Evolutionary conservation across 305 asterid species (phyloP).

Genomic region (Stenogyne calaminthoides): DNA sequence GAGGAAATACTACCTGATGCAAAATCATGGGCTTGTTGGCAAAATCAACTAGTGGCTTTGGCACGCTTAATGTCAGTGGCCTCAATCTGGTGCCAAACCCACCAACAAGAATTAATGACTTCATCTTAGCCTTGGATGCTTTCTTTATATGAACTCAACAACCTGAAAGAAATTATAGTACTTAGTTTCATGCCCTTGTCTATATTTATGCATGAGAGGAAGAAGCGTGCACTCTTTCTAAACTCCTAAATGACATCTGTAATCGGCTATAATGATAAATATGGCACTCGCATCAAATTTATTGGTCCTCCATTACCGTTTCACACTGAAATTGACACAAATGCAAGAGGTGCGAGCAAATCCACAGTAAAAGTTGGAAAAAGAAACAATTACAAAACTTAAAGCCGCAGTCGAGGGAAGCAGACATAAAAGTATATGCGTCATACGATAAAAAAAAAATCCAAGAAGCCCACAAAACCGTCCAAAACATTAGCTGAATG

Average conservation of each 20-base stretch:
- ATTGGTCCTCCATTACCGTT: conserved; percentile 37
- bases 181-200: conserved; percentile 29
- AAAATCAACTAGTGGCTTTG: conserved; percentile 94
- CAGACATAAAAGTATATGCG: conserved; percentile 29
- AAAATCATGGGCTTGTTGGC: conserved; percentile 97
- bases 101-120: conserved; percentile 96
- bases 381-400: conserved; percentile 13
- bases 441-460: conserved; percentile 27
- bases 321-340: conserved; percentile 35
- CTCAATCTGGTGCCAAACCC: conserved; percentile 95
- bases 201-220: conserved; percentile 43
- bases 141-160: conserved; percentile 24
- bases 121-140: conserved; percentile 46
- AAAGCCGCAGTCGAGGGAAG: conserved; percentile 31
- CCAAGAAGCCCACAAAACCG: conserved; percentile 25
- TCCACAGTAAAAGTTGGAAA: conserved; percentile 25
- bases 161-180: conserved; percentile 31
- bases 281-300: conserved; percentile 35
- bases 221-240: conserved; percentile 49
- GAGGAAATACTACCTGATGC: conserved; percentile 68
- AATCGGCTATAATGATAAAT: conserved; percentile 39
- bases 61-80: conserved; percentile 88
- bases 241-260: conserved; percentile 52
- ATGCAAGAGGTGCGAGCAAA: conserved; percentile 34
- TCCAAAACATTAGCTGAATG: conserved; percentile 43